Percentiles rank a stretch among this genome's conserved stretches.
Conservation (phyloP, 805 yeast genomes). For the Ogataea siamensis region DNA sequence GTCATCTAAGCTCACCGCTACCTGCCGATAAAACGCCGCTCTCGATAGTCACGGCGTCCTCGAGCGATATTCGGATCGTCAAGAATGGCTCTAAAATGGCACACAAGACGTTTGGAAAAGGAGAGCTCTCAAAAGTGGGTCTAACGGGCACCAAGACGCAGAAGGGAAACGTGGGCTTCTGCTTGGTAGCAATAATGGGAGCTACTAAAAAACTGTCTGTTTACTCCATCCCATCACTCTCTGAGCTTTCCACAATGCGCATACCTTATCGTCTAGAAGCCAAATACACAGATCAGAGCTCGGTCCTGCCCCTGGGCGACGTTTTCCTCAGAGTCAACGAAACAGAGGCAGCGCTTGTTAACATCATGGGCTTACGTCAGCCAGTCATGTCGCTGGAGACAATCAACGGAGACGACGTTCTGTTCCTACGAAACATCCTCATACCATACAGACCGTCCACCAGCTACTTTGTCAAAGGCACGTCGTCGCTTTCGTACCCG, state of each 20-base stretch:
- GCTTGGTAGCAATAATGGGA: constrained; percentile 32
- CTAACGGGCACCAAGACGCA: constrained; percentile 40
- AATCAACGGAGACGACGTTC: constrained; percentile 43
- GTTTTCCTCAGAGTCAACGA: constrained; percentile 53
- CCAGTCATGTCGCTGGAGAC: constrained; percentile 30
- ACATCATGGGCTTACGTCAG: constrained; percentile 45
- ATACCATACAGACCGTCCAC: constrained; percentile 80
- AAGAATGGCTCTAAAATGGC: constrained; percentile 61
- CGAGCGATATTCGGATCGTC: constrained; percentile 59
- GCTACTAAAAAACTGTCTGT: constrained; percentile 27
- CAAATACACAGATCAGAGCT: constrained; percentile 40
- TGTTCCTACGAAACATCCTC: constrained; percentile 66
- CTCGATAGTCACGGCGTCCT: constrained; percentile 52
- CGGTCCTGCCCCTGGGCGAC: constrained; percentile 47
- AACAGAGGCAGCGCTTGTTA: constrained; percentile 52
- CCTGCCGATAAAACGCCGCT: constrained; percentile 59
- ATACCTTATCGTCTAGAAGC: constrained; percentile 44
- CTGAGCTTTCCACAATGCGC: constrained; percentile 51
- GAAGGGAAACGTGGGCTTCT: constrained; percentile 26
- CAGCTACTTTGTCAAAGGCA: constrained; percentile 83
- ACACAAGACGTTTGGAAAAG: constrained; percentile 59
- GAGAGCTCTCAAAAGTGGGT: constrained; percentile 47
- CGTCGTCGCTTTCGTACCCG: constrained; percentile 53
- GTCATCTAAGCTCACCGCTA: constrained; percentile 46
- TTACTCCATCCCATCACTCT: constrained; percentile 59